Evolutionary conservation across 768 basidiomycete genomes (phyloP).

Genomic region (Leucocoprinus leucothites): DNA sequence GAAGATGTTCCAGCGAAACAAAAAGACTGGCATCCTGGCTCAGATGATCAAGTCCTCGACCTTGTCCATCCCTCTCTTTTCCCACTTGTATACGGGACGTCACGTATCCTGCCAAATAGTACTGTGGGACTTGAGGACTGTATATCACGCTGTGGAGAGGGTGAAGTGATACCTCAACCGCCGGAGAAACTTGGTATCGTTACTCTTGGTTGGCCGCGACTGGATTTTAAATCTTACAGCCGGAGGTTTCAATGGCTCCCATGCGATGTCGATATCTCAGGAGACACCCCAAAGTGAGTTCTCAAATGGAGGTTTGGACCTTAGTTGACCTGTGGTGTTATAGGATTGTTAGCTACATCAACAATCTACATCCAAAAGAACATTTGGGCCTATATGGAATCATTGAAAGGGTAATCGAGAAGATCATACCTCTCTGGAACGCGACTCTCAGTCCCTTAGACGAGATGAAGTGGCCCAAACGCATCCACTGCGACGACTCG

Average conservation of each 20-base stretch:
- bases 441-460: slow-evolving; percentile 5
- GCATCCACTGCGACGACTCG: not conserved
- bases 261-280: slow-evolving; percentile 16
- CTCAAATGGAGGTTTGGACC: not conserved
- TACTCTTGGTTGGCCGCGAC: too few species aligned
- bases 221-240: not conserved
- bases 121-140: slow-evolving; percentile 14
- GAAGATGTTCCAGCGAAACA: slow-evolving; percentile 30
- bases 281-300: slow-evolving; percentile 16
- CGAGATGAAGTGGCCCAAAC: not conserved
- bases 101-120: slow-evolving; percentile 15
- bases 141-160: slow-evolving; percentile 17
- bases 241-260: slow-evolving; percentile 15
- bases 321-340: too few species aligned
- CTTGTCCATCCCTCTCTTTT: slow-evolving; percentile 43
- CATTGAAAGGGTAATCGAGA: slow-evolving; percentile 20
- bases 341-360: slow-evolving; percentile 30
- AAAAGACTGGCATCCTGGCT: slow-evolving; percentile 44
- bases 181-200: not conserved
- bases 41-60: slow-evolving; percentile 40
- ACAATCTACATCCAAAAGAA: slow-evolving; percentile 28
- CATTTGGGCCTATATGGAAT: slow-evolving; percentile 16
- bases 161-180: slow-evolving; percentile 10
- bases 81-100: slow-evolving; percentile 30
- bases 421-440: slow-evolving; percentile 26